Base-by-base conservation (phyloP, 78 protist species). In the Dictyostelium brefeldianum region DNA sequence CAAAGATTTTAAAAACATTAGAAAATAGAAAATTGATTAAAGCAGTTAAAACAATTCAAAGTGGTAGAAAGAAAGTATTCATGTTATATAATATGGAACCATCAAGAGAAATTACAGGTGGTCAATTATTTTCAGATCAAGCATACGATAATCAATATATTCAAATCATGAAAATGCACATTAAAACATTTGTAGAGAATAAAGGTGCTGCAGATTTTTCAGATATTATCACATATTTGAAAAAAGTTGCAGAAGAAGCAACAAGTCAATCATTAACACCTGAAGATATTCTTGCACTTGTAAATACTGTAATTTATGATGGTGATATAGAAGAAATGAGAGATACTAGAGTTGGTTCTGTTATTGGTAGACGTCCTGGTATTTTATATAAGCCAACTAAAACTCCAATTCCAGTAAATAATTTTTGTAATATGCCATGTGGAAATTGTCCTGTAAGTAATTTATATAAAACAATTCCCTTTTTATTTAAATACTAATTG, bases 1-100 rank as follows among this genome's bases (percentile, higher is more conserved):
- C 92, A 50, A 94, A 94, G 92, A 71, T 78, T 1, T 81, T 95
- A 14, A 91, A 85, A 27, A 50, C 71, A 22, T 69, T 96, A 2
- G 97, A 96, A 53, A 15, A 25, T 41, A 84, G 95, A 53, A 91
- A 91, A 46, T 36, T 96, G 11, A 65, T 96, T 50, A 94, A 94
- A 50, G 73, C 87, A 9, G 94, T 94, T 25, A 96, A 96, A 57
- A 70, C 95, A 14, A 82, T 94, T 51, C 54, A 75, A 22, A 90
- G 78, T 22, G 92, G 89, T 47, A 83, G 89, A 59, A 77, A 95
- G 84, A 94, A 91, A 62, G 80, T 96, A 20, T 96, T 89, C 53
- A 96, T 96, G 95, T 89, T 87, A 18, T 79, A n/a, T 51, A 87
- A 75, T 62, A 50, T 96, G 50, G 97, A 94, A 57, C 98, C 98